Conservation (phyloP, 768 basidiomycete genomes). For the Psilocybe cubensis region DNA sequence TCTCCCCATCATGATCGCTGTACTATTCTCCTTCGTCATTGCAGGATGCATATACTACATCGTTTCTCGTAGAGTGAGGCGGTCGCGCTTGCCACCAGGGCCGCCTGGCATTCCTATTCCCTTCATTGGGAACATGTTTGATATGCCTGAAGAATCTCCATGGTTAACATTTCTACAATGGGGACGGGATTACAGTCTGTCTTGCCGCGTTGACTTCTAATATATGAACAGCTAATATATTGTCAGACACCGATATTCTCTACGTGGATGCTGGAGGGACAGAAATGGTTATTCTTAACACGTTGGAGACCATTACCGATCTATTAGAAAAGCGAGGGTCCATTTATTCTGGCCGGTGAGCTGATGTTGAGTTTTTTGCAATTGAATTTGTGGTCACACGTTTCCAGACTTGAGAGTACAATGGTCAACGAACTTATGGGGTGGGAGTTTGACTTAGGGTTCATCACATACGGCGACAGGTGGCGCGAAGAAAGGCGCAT, state of each 20-base stretch:
- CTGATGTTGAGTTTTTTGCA: neutral
- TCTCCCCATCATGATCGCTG: neutral
- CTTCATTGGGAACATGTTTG: constrained; percentile 31
- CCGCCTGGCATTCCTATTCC: constrained; percentile 15
- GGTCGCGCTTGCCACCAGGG: neutral
- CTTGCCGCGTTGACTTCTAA: neutral
- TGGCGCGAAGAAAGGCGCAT: constrained; percentile 10
- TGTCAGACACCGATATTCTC: constrained; percentile 2
- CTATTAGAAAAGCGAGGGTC: constrained; percentile 3
- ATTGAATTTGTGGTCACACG: neutral
- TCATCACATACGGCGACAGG: constrained; percentile 6
- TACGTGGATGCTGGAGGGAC: constrained; percentile 29
- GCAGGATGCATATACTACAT: neutral
- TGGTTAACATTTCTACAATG: constrained; percentile 34
- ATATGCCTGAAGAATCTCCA: constrained; percentile 28
- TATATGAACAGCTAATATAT: neutral
- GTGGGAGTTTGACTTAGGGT: constrained; percentile 5
- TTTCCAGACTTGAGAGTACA: neutral
- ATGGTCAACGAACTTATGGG: constrained; percentile 10
- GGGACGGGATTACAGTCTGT: constrained; percentile 33
- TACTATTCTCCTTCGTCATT: neutral
- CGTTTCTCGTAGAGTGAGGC: neutral
- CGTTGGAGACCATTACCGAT: neutral
- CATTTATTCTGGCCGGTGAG: constrained; percentile 2
- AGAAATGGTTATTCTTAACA: neutral